Percentiles rank a stretch among this genome's conserved stretches.
Conservation (phyloP, 2,329 filamentous ascomycete species). For the Neodidymelliopsis sp. region DNA sequence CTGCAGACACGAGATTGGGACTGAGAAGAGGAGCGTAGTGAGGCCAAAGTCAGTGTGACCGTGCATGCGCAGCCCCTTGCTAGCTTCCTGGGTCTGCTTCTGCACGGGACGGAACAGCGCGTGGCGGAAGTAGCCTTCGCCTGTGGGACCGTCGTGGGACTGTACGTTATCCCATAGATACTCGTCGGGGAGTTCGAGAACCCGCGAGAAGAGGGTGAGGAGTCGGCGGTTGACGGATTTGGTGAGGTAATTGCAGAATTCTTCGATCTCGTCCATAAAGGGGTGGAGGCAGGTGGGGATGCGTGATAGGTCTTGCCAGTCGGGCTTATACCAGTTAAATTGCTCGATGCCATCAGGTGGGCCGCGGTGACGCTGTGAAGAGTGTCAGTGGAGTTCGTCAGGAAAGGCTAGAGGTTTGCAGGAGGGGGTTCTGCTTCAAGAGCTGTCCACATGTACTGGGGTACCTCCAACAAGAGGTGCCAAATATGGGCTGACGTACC, state of each 20-base stretch:
- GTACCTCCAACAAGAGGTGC: no score
- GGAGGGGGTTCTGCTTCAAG: no score
- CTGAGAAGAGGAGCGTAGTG: slow-evolving; percentile 34
- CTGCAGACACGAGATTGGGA: slow-evolving; percentile 36
- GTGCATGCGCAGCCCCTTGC: slow-evolving; percentile 42
- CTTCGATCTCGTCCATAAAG: slow-evolving; percentile 60
- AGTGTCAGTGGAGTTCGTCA: no score
- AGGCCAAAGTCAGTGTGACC: slow-evolving; percentile 40
- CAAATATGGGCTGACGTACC: no score
- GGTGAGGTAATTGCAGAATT: slow-evolving; percentile 58
- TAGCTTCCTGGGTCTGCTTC: slow-evolving; percentile 32
- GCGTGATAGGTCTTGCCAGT: slow-evolving; percentile 55
- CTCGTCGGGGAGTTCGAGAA: slow-evolving; percentile 32
- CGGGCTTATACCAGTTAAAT: slow-evolving; percentile 61
- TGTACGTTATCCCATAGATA: slow-evolving; percentile 36
- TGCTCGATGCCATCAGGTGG: slow-evolving; percentile 61
- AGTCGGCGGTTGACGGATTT: slow-evolving; percentile 56
- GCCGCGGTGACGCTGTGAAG: slow-evolving; percentile 46
- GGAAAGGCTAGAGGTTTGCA: no score
- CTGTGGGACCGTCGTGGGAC: slow-evolving; percentile 30
- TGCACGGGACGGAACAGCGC: slow-evolving; percentile 34
- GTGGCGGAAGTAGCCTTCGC: slow-evolving; percentile 35
- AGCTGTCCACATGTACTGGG: no score
- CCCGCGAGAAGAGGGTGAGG: slow-evolving; percentile 32
- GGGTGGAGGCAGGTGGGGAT: slow-evolving; percentile 57